Evolutionary conservation across 116 monocot species (phyloP), one percentile per base, ranked within the genome.

Genomic region (Dioscorea cayenensis): DNA sequence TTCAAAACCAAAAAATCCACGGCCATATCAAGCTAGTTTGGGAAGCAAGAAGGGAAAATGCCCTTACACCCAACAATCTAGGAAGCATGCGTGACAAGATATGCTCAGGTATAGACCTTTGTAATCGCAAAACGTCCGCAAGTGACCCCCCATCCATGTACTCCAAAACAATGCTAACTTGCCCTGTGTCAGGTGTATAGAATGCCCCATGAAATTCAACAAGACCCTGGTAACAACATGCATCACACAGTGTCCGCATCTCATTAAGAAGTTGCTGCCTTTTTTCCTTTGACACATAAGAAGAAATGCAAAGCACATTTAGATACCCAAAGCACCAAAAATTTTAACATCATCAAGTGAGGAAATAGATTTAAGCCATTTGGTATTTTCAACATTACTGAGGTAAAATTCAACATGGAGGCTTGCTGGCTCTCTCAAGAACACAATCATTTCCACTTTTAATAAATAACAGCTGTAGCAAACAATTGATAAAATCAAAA

Each of bases 61-160:
- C 73, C 51, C 88, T 80, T 87, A 99, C 97, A 62, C 77, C 73
- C 68, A 99, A 74, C 68, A 99, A 66, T 71, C 78, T 93, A n/a
- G 84, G 84, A 70, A 89, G 71, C 50, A 99, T 82, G 77, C 75
- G 72, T 36, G 97, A 79, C 81, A 99, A 86, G 82, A 93, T 67
- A 48, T 79, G 72, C 75, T 99, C 97, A 55, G 90, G 91, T 77
- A 99, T 89, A 62, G 63, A 76, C 69, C 86, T 99, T 61, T 73
- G 82, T 21, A 82, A 62, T 50, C 70, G 71, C 14, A 99, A 68
- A 76, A 99, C 77, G 85, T 99, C 94, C 65, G 91, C 94, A 76
- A 99, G 77, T 63, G 97, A 99, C 63, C 97, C 97, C 35, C 94
- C 97, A 80, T 99, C 97, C 94, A 99, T 87, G 74, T 93, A 99